Base-by-base conservation (phyloP, 2,329 filamentous ascomycete species). In the Chaetomium olivaceum region DNA sequence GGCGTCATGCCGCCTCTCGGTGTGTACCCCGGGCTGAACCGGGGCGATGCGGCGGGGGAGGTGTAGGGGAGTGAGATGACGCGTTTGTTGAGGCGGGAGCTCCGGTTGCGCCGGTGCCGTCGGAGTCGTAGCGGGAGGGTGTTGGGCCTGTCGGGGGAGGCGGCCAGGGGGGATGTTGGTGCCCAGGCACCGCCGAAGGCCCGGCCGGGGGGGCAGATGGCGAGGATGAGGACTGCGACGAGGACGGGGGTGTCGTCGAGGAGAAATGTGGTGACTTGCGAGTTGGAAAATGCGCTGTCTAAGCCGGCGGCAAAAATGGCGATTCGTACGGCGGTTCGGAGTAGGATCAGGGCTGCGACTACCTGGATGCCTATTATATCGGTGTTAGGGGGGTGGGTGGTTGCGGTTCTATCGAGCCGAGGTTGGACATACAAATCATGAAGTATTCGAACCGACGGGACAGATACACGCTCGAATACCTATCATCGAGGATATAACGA, bases 401-500 rank as follows among this genome's bases (percentile, higher is more conserved):
- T 43, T 27, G 51, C 21, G 19, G 8, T 21, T n/a, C 14, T 2
- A 23, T 27, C n/a, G 23, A 52, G 25, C 19, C 23, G 29, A 21
- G 25, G 21, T 1, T 11, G 3, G 14, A 72, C 78, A 67, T 77
- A 85, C 83, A 76, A 60, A 80, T 69, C 4, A 84, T 72, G 51
- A 82, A 83, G 4, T 73, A 72, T 61, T 75, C 80, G 69, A 84
- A 85, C 6, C 73, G 72, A 0, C 71, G 63, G 1, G 81, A 81
- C 9, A 74, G 74, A 68, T 83, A 83, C 19, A 83, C 71, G 2
- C 71, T 67, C 0, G 77, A 74, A 64, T 79, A 78, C 16, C 73
- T 78, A 4, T 74, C 71, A 66, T 83, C 79, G 9, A 81, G 73
- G 16, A 73, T 69, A 33, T 78, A 75, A 39, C 74, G 75, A 19